These are phyloP conservation scores for Podospora pseudocomata DNA, from an alignment of 495 filamentous ascomycete species.

Conservation along the genomic window DNA sequence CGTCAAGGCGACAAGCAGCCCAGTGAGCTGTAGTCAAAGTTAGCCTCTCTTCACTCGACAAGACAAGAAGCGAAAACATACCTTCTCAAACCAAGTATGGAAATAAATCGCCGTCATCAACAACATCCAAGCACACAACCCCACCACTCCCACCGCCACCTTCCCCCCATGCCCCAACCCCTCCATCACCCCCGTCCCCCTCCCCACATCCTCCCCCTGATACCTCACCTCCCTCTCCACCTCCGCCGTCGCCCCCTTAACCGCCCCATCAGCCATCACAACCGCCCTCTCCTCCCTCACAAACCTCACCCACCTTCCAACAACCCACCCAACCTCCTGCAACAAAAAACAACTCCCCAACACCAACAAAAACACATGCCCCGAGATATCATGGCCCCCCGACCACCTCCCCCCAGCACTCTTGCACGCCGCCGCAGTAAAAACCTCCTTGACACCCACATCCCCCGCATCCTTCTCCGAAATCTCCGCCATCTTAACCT, in stretches of 20 bases:
- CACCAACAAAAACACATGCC: conserved; percentile 91
- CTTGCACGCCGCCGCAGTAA: conserved; percentile 80
- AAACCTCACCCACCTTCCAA: conserved; percentile 36
- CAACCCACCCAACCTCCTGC: conserved; percentile 70
- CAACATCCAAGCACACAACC: conserved; percentile 85
- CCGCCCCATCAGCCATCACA: conserved; percentile 56
- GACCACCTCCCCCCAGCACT: conserved; percentile 75
- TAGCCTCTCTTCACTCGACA: conserved; percentile 8
- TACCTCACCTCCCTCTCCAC: conserved; percentile 29
- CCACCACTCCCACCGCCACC: conserved; percentile 51
- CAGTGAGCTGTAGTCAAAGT: conserved; percentile 55
- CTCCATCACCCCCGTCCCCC: conserved; percentile 21
- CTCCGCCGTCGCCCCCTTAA: conserved; percentile 49
- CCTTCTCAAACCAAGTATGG: conserved; percentile 98
- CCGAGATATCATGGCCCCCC: conserved; percentile 89
- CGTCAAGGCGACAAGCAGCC: conserved; percentile 63
- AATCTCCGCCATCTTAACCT: conserved; percentile 40
- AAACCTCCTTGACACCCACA: conserved; percentile 44
- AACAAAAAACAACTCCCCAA: conserved; percentile 72
- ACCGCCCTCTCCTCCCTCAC: conserved; percentile 55
- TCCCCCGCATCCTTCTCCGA: conserved; percentile 16
- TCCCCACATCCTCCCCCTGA: conserved; percentile 18
- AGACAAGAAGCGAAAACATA: conserved; percentile 34
- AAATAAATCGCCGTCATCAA: conserved; percentile 98
- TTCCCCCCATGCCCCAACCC: conserved; percentile 43